phyloP scores from a whole-genome alignment of 2,329 filamentous ascomycete species.

The Colletotrichum siamense region DNA sequence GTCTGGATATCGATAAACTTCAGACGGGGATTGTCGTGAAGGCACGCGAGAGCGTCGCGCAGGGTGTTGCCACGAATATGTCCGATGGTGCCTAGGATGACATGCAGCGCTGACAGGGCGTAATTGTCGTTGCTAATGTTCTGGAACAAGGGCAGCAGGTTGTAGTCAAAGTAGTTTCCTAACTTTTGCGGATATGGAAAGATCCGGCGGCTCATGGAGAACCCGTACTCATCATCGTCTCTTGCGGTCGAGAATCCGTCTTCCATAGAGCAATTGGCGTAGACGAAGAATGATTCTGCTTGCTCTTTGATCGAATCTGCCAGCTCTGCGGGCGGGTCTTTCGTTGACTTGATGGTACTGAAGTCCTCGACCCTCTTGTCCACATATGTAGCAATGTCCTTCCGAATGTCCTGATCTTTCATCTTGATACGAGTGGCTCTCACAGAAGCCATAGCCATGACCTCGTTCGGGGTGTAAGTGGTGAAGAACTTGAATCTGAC shows the following conservation, averaged over 20 bases:
- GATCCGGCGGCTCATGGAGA: neutral
- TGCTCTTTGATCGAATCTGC: constrained; percentile 9
- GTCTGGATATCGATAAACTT: neutral
- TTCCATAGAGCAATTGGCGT: constrained; percentile 17
- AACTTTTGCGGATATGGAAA: constrained; percentile 18
- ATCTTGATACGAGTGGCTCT: neutral
- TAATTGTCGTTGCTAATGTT: constrained; percentile 13
- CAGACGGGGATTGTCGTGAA: neutral
- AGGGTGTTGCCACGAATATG: neutral
- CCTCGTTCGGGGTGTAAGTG: neutral
- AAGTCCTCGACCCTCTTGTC: constrained; percentile 15
- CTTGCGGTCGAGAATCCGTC: neutral
- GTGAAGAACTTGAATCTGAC: constrained; percentile 19
- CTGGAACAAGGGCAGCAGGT: constrained; percentile 25
- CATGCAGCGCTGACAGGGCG: neutral
- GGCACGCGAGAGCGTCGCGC: constrained; percentile 2
- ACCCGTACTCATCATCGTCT: neutral
- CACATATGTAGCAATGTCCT: constrained; percentile 13
- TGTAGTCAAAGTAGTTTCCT: constrained; percentile 16
- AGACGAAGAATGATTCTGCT: constrained; percentile 21
- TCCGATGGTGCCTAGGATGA: neutral
- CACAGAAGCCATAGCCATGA: neutral
- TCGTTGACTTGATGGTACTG: neutral
- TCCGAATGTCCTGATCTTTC: constrained; percentile 7
- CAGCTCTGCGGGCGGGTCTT: neutral